phyloP scores from a whole-genome alignment of 2,329 filamentous ascomycete genomes.

The Lecanicillium sp. region DNA sequence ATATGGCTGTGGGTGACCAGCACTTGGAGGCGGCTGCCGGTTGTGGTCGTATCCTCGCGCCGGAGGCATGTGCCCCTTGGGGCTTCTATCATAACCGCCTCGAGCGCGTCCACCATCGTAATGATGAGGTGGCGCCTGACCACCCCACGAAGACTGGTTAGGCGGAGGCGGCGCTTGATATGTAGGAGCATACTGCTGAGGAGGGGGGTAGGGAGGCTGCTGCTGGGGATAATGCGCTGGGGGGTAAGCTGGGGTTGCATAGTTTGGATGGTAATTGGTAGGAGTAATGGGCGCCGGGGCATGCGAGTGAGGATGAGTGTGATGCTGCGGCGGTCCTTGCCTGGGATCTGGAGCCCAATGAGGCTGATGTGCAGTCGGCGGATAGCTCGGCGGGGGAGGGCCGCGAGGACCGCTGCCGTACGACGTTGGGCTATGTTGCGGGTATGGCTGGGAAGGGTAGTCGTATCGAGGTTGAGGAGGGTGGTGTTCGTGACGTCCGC shows the following conservation, averaged over 20 bases:
- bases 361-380: constrained; percentile 24
- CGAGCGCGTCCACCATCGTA: constrained; percentile 32
- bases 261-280: constrained; percentile 52
- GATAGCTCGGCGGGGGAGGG: constrained; percentile 21
- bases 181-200: constrained; percentile 27
- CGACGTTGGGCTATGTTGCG: constrained; percentile 12
- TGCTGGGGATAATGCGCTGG: constrained; percentile 31
- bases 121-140: constrained; percentile 25
- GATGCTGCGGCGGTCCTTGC: constrained; percentile 18
- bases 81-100: constrained; percentile 36
- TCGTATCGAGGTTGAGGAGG: constrained; percentile 32
- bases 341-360: constrained; percentile 34
- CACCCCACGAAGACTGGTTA: constrained; percentile 26
- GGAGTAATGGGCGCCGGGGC: constrained; percentile 40
- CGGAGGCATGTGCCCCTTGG: constrained; percentile 14
- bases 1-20: constrained; percentile 30
- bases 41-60: constrained; percentile 11
- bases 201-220: constrained; percentile 34
- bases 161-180: constrained; percentile 29
- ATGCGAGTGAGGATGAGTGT: constrained; percentile 37
- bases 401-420: too few species aligned
- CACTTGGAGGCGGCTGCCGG: constrained; percentile 7
- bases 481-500: constrained; percentile 30
- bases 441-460: constrained; percentile 33
- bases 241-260: constrained; percentile 46